Percentiles rank a stretch among this genome's conserved stretches.
These are phyloP conservation scores for Drechmeria coniospora DNA, from an alignment of 2,329 filamentous ascomycete genomes.

Conservation along the genomic window DNA sequence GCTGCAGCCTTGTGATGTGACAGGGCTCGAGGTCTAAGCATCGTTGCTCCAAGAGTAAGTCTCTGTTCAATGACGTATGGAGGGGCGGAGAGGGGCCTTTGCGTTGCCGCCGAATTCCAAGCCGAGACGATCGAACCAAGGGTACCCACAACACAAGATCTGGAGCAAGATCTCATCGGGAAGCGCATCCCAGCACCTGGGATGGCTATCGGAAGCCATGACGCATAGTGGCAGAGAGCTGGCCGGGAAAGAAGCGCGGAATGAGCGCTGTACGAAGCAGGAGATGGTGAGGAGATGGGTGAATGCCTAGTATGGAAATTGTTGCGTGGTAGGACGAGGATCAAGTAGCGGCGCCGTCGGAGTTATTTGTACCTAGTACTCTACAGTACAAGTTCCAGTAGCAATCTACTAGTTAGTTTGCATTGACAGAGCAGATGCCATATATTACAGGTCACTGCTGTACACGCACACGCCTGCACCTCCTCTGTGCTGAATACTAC, in stretches of 20 bases:
- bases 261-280: not conserved
- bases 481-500: too few relatives aligned
- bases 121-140: too few relatives aligned
- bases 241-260: not conserved
- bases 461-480: too few relatives aligned
- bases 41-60: not conserved
- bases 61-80: too few relatives aligned
- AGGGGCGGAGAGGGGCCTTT: too few relatives aligned
- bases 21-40: conserved; percentile 19
- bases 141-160: conserved; percentile 42
- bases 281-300: not conserved
- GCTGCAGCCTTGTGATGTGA: conserved; percentile 47
- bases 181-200: conserved; percentile 29
- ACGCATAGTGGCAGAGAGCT: conserved; percentile 7
- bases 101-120: too few relatives aligned
- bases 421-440: too few relatives aligned
- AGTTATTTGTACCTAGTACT: too few relatives aligned
- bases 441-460: too few relatives aligned
- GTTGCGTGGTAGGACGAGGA: not conserved
- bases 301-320: not conserved
- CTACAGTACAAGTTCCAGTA: too few relatives aligned
- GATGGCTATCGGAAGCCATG: conserved; percentile 12
- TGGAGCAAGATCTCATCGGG: conserved; percentile 50
- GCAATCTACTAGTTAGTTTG: too few relatives aligned
- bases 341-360: too few relatives aligned